Percentiles rank a stretch among this genome's conserved stretches.
phyloP scores from a whole-genome alignment of 2,329 filamentous ascomycete genomes.

The Ophiognomonia clavigignenti-juglandacearum region DNA sequence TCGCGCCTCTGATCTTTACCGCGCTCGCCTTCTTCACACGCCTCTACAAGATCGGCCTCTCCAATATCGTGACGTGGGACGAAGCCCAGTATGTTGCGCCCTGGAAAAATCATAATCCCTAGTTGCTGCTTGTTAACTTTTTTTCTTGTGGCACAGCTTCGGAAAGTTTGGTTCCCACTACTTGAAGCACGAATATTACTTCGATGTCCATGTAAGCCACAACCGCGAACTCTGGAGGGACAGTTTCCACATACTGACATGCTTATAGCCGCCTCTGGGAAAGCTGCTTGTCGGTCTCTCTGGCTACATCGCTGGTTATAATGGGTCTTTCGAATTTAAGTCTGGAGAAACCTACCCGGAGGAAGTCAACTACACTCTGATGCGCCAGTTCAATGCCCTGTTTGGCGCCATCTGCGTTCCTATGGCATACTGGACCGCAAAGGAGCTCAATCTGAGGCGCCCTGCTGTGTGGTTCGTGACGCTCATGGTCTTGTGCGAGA shows the following conservation, averaged over 20 bases:
- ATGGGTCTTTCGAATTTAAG: conserved; percentile 99
- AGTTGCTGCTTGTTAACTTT: too few relatives aligned
- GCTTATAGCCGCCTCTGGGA: conserved; percentile 73
- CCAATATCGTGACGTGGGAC: conserved; percentile 63
- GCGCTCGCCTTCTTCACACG: conserved; percentile 61
- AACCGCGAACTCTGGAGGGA: neutral
- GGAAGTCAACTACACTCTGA: conserved; percentile 95
- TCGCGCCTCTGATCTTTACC: conserved; percentile 58
- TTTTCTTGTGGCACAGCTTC: conserved; percentile 53
- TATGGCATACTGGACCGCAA: conserved; percentile 90
- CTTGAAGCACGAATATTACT: conserved; percentile 98
- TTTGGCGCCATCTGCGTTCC: conserved; percentile 93
- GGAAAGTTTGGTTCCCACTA: conserved; percentile 99
- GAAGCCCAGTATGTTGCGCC: conserved; percentile 54
- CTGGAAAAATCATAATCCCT: too few relatives aligned
- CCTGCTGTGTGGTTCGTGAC: conserved; percentile 93
- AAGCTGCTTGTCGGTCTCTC: conserved; percentile 98
- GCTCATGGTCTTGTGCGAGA: conserved; percentile 96
- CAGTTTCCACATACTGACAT: conserved; percentile 16
- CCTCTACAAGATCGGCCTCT: conserved; percentile 65
- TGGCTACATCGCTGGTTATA: conserved; percentile 94
- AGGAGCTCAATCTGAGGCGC: conserved; percentile 79
- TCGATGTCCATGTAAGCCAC: conserved; percentile 55
- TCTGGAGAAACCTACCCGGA: conserved; percentile 92
- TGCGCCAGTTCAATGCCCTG: conserved; percentile 94